Base-by-base conservation (phyloP, 768 basidiomycete species). In the Trametes villosa region DNA sequence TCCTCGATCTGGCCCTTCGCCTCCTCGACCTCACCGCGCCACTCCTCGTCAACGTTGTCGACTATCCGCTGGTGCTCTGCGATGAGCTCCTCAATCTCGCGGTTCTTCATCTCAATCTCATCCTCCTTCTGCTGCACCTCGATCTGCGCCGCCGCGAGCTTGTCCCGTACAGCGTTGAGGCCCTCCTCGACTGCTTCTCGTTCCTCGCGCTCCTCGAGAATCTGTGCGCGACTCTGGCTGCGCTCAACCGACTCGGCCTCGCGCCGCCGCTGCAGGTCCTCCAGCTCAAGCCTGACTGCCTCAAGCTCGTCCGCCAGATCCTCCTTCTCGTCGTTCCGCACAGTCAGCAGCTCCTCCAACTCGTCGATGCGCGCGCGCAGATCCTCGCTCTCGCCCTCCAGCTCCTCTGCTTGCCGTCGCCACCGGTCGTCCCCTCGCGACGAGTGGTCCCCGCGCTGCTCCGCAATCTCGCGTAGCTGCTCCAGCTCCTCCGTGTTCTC, bases 401-500 rank as follows among this genome's bases (percentile, higher is more conserved):
- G 78, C 42, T 84, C 83, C 36, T 85, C 83, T 0, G 88, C 57
- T 47, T 79, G 78, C 48, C 79, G 75, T 49, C 82, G 78, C 71
- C 83, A 68, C 30, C 81, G 76, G 3, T 79, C 78, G 33, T 75
- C 74, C 38, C 76, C 76, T 15, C 74, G 70, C 0, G 76, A 75
- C 4, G 79, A 77, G 24, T 80, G 77, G 17, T 80, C 81, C 6
- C 78, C 80, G 24, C 68, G 68, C 12, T 68, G 63, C 68, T 91
- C 87, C 6, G 89, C 79, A n/a, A 87, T 78, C 47, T 89, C 87
- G 33, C 83, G 80, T 40, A 95, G 75, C 9, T 86, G 80, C 34
- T 91, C 87, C 51, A 94, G 85, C 74, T 95, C 93, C 33, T 93
- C 89, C 72, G 88, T 81, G 70, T 92, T 92, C 64, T 96, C 94